A percentile compares a stretch with the other conserved stretches of the same genome.
Evolutionary conservation across 768 basidiomycete species (phyloP).

Genomic region (Leucocoprinus sp.): DNA sequence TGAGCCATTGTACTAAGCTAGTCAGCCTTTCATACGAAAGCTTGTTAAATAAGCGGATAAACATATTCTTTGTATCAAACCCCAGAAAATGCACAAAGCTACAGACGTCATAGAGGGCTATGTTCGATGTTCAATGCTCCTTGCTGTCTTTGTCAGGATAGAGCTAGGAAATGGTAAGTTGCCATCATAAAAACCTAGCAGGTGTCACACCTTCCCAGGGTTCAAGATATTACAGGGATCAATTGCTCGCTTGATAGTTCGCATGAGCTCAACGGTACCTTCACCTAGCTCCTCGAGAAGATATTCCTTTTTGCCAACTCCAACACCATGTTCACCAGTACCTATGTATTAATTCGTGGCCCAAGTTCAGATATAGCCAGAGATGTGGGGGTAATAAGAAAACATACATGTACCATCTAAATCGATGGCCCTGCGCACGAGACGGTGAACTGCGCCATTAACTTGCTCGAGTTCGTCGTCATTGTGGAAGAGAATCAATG

Average conservation of each 20-base stretch:
- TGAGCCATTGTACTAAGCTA: constrained; percentile 1
- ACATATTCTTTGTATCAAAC: not conserved
- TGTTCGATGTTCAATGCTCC: not conserved
- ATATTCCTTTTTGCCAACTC: constrained; percentile 80
- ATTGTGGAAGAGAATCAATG: constrained; percentile 48
- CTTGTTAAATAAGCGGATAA: no score
- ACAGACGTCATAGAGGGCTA: not conserved
- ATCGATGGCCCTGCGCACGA: constrained; percentile 62
- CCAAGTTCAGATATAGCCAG: not conserved
- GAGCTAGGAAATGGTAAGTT: constrained; percentile 17
- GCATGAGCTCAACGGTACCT: constrained; percentile 80
- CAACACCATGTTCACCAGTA: constrained; percentile 85
- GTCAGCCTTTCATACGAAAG: no score
- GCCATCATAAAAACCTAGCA: constrained; percentile 8
- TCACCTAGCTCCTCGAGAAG: constrained; percentile 75
- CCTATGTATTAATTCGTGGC: constrained; percentile 29
- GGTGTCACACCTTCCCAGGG: constrained; percentile 58
- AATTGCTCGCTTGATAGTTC: constrained; percentile 68
- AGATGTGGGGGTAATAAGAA: not conserved
- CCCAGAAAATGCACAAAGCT: not conserved
- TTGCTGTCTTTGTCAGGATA: constrained; percentile 22
- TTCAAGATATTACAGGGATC: constrained; percentile 82
- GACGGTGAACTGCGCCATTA: constrained; percentile 55
- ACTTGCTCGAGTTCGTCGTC: constrained; percentile 50
- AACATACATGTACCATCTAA: constrained; percentile 70